Percentiles rank a stretch among this genome's conserved stretches.
These are phyloP conservation scores for Euptelea pleiosperma DNA, from an alignment of 164 flowering plant genomes.

Conservation along the genomic window DNA sequence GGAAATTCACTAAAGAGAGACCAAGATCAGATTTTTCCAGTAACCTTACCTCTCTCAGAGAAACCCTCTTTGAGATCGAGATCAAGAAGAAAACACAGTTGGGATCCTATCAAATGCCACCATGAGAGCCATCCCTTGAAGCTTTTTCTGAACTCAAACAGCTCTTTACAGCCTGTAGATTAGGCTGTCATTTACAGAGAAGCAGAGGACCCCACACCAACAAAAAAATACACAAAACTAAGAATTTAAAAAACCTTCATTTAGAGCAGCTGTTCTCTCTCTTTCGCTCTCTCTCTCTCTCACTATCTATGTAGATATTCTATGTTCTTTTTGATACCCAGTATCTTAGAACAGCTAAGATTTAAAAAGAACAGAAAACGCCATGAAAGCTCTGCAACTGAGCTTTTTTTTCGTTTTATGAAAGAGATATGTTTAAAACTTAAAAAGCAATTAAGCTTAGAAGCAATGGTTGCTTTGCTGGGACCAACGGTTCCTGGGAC, in stretches of 20 bases:
- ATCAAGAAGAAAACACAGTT: conserved; percentile 17
- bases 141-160: conserved; percentile 28
- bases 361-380: conserved; percentile 6
- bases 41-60: conserved; percentile 23
- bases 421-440: too few species aligned
- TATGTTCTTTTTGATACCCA: conserved; percentile 7
- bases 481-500: too few species aligned
- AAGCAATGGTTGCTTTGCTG: too few species aligned
- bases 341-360: conserved; percentile 16
- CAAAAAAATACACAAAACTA: conserved; percentile 7
- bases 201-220: conserved; percentile 33
- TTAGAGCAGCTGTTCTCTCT: conserved; percentile 7
- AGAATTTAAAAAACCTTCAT: conserved; percentile 11
- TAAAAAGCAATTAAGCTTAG: too few species aligned
- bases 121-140: conserved; percentile 16
- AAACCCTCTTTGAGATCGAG: background rate
- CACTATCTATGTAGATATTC: background rate
- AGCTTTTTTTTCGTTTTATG: too few species aligned
- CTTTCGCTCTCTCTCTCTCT: background rate
- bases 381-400: conserved; percentile 15
- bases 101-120: conserved; percentile 16
- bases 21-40: background rate
- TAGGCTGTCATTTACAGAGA: conserved; percentile 48
- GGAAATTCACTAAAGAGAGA: background rate
- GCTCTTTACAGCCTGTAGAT: conserved; percentile 74